Base-by-base conservation (phyloP, 2,329 filamentous ascomycete genomes). In the Lecanicillium sp. region DNA sequence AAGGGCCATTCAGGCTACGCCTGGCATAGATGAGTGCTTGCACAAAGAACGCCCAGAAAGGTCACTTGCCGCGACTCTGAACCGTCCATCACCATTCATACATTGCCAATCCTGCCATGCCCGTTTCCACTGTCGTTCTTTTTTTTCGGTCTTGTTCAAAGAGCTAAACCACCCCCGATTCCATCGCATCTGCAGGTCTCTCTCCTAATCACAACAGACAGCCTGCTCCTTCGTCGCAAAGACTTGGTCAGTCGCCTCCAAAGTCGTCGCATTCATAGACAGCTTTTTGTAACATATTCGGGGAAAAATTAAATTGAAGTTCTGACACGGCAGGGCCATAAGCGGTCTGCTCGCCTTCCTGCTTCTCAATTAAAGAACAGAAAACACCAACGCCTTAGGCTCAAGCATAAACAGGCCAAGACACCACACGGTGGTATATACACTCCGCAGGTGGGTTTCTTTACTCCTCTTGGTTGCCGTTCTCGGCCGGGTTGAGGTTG, bases 381-480 rank as follows among this genome's bases (percentile, higher is more conserved):
- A 63, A 65, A 65, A 68, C 66, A 70, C 66, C 68, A 74, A 74
- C 71, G 72, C 71, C 71, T 44, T 41, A 35, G 41, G 40, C 48
- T 67, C 61, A 67, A 61, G 63, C 63, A 67, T 69, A 67, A 66
- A 66, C 62, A 69, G 63, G 66, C 65, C 67, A 70, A 68, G 63
- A 42, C 24, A 33, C 30, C 30, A 26, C 35, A n/a, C 23, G 15
- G 38, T 17, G 38, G 24, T 42, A 37, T 36, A 42, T 29, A 48
- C 17, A 17, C 37, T 48, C 32, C 38, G 24, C 14, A 48, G 30
- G 45, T 36, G 21, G 23, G 5, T 35, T 19, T n/a, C 58, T 59
- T 56, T 77, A 74, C 65, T 69, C 72, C 55, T 78, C 73, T 60
- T 72, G 66, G 49, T 78, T 74, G 65, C 75, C 77, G 57, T 49